Percentiles rank a stretch among this genome's conserved stretches.
phyloP scores from a whole-genome alignment of 2,329 filamentous ascomycete species.

The Cryphonectria parasitica region DNA sequence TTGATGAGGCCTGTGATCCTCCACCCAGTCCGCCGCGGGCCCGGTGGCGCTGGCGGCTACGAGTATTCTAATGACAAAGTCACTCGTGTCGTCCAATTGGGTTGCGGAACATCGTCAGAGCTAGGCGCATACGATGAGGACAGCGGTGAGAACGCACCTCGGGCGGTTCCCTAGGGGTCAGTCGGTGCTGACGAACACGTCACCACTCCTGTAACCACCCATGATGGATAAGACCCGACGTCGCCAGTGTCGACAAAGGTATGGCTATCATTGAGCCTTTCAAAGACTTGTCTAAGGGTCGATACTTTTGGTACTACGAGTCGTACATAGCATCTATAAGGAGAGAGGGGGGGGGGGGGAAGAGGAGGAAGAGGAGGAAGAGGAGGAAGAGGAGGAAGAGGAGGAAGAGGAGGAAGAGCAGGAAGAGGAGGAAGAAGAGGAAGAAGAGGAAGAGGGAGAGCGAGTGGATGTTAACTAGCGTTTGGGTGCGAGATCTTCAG shows the following conservation, averaged over 20 bases:
- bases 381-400: neutral
- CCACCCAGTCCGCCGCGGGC: neutral
- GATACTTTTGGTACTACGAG: constrained; percentile 96
- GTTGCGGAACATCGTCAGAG: neutral
- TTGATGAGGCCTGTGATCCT: too few species aligned
- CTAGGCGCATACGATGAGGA: neutral
- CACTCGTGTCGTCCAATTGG: neutral
- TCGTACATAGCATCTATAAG: constrained; percentile 69
- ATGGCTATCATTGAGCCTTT: constrained; percentile 78
- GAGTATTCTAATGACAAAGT: neutral
- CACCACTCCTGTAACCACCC: constrained; percentile 36
- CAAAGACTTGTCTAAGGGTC: constrained; percentile 84
- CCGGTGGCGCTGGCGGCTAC: neutral
- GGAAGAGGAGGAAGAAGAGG: neutral
- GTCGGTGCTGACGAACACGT: constrained; percentile 59
- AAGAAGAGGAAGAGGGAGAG: too few species aligned
- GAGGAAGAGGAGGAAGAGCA: neutral
- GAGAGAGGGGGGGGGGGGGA: neutral
- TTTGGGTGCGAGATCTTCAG: too few species aligned
- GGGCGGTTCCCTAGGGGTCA: constrained; percentile 69
- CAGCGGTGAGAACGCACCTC: constrained; percentile 54
- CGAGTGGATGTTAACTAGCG: too few species aligned
- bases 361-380: neutral
- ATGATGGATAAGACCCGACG: constrained; percentile 52
- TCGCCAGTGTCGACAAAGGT: constrained; percentile 54